These are phyloP conservation scores for Westerdykella ornata DNA, from an alignment of 2,329 filamentous ascomycete species.

Conservation along the genomic window DNA sequence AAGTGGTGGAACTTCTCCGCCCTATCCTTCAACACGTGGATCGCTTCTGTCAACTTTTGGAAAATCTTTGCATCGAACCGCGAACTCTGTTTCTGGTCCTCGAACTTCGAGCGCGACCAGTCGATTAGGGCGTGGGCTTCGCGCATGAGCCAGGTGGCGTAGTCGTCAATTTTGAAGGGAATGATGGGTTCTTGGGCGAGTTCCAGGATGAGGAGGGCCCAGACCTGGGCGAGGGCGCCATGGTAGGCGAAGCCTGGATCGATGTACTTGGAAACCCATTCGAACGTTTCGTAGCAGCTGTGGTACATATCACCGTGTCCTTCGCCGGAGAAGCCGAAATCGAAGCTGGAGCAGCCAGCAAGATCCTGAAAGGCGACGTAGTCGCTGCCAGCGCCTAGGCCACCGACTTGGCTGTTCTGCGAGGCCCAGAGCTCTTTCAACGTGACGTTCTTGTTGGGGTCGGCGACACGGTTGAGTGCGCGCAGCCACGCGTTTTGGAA, in stretches of 20 bases:
- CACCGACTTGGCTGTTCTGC: constrained; percentile 53
- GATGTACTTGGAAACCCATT: constrained; percentile 72
- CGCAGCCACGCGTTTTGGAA: constrained; percentile 66
- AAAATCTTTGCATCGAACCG: constrained; percentile 45
- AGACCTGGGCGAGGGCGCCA: constrained; percentile 67
- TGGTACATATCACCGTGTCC: constrained; percentile 60
- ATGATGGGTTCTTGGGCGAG: constrained; percentile 73
- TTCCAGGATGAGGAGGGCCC: constrained; percentile 76
- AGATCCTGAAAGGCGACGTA: constrained; percentile 89
- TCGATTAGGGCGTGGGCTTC: constrained; percentile 66
- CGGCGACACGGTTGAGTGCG: constrained; percentile 65
- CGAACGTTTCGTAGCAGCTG: constrained; percentile 83
- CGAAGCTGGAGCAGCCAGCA: constrained; percentile 78
- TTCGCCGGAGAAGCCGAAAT: constrained; percentile 67
- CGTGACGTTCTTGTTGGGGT: constrained; percentile 65
- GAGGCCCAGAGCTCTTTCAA: constrained; percentile 71
- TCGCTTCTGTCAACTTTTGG: constrained; percentile 56
- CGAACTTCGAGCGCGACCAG: constrained; percentile 38
- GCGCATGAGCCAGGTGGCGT: constrained; percentile 57
- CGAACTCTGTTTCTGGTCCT: constrained; percentile 42
- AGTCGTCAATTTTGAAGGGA: constrained; percentile 72
- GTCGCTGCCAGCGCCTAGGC: constrained; percentile 69
- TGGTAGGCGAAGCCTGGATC: constrained; percentile 84
- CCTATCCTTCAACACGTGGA: constrained; percentile 53
- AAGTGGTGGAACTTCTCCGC: constrained; percentile 65